Conservation (phyloP, 2,329 filamentous ascomycete species). For the Didymella pinodella region DNA sequence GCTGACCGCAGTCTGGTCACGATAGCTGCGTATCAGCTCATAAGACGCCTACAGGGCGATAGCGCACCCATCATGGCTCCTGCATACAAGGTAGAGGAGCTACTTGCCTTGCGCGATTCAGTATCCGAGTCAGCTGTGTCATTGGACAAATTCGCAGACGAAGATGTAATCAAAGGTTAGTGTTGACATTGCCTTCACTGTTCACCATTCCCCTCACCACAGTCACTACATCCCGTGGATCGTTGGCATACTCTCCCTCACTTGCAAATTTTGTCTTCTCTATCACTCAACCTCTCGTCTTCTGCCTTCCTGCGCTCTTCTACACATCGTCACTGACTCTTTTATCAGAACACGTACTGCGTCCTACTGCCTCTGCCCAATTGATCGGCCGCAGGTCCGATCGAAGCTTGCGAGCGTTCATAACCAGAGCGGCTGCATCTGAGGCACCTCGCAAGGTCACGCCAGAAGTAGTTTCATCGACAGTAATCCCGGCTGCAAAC, state of each 20-base stretch:
- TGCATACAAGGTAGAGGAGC: constrained; percentile 53
- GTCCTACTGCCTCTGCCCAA: constrained; percentile 51
- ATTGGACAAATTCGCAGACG: constrained; percentile 52
- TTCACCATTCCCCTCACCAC: constrained; percentile 27
- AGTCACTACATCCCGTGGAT: not conserved
- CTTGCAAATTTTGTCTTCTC: not conserved
- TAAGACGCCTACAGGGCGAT: constrained; percentile 9
- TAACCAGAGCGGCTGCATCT: constrained; percentile 26
- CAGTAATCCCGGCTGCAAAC: constrained; percentile 28
- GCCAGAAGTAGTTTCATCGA: constrained; percentile 23
- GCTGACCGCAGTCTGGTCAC: not conserved
- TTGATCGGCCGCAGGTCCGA: constrained; percentile 36
- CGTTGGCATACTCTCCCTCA: not conserved
- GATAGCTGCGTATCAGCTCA: not conserved
- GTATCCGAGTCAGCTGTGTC: constrained; percentile 54
- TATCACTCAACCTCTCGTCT: not conserved
- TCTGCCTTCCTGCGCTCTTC: not conserved
- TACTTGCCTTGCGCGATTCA: constrained; percentile 52
- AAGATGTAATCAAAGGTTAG: constrained; percentile 55
- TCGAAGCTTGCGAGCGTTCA: constrained; percentile 36
- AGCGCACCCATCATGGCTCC: constrained; percentile 38
- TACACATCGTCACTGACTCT: constrained; percentile 17
- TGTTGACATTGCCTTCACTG: constrained; percentile 23
- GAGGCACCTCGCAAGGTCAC: constrained; percentile 23
- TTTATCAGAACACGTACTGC: constrained; percentile 51